phyloP scores from a whole-genome alignment of 2,329 filamentous ascomycete genomes.

The Fusarium stilboides region DNA sequence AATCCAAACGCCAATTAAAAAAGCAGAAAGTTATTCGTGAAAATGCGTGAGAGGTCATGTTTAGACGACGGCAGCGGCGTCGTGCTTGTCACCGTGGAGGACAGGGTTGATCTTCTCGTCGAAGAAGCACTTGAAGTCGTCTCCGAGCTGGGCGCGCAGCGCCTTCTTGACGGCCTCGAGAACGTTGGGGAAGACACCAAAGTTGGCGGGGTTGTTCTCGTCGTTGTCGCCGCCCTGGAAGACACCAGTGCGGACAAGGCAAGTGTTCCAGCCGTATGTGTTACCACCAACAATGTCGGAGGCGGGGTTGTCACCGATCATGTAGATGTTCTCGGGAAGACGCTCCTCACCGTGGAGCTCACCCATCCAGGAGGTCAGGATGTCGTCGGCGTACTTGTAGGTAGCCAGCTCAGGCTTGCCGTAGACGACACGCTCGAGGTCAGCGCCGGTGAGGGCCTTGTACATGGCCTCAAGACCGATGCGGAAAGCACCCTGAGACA shows the following conservation, averaged over 20 bases:
- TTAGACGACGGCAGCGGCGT: slow-evolving; percentile 45
- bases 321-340: slow-evolving; percentile 81
- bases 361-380: slow-evolving; percentile 82
- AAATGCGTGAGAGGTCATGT: slow-evolving; percentile 5
- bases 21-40: slow-evolving; percentile 16
- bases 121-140: slow-evolving; percentile 82
- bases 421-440: slow-evolving; percentile 53
- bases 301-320: slow-evolving; percentile 85
- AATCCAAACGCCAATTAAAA: slow-evolving; percentile 32
- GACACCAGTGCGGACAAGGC: slow-evolving; percentile 82
- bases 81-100: slow-evolving; percentile 60
- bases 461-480: slow-evolving; percentile 84
- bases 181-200: slow-evolving; percentile 82
- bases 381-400: slow-evolving; percentile 76
- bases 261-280: slow-evolving; percentile 88
- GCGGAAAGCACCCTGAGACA: slow-evolving; percentile 91
- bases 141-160: slow-evolving; percentile 78
- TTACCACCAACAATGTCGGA: slow-evolving; percentile 72
- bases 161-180: slow-evolving; percentile 76
- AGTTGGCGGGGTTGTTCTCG: slow-evolving; percentile 81
- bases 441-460: slow-evolving; percentile 72
- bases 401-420: slow-evolving; percentile 82
- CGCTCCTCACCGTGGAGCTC: slow-evolving; percentile 80
- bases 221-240: slow-evolving; percentile 85
- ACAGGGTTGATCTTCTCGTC: slow-evolving; percentile 80